Percentiles rank a stretch among this genome's conserved stretches.
Conservation (phyloP, 2,329 filamentous ascomycete genomes). For the Paramyrothecium sp. region DNA sequence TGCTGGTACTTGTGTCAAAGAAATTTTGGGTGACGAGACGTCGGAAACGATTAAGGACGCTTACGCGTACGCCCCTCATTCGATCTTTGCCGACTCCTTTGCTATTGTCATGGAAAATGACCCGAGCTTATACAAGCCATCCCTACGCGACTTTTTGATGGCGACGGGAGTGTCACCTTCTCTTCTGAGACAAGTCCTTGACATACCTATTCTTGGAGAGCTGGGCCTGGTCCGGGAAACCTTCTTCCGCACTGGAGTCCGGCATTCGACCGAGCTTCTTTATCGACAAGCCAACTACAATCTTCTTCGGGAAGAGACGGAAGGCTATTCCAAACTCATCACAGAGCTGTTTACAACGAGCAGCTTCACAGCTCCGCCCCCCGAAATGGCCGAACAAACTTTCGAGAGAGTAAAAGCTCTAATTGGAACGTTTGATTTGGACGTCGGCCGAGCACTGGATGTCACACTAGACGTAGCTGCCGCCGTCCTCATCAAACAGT, state of each 20-base stretch:
- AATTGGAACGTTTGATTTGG: conserved; percentile 94
- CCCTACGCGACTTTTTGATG: conserved; percentile 66
- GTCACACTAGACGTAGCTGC: conserved; percentile 95
- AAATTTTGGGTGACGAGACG: conserved; percentile 64
- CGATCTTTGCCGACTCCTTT: conserved; percentile 79
- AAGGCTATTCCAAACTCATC: conserved; percentile 94
- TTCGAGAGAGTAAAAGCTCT: conserved; percentile 92
- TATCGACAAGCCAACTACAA: conserved; percentile 98
- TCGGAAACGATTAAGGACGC: conserved; percentile 48
- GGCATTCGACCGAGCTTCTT: conserved; percentile 87
- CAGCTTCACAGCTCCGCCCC: conserved; percentile 68
- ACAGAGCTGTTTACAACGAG: conserved; percentile 94
- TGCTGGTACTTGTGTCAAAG: conserved; percentile 70
- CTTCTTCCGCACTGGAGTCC: conserved; percentile 79
- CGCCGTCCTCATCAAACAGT: conserved; percentile 87
- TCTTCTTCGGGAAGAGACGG: conserved; percentile 87
- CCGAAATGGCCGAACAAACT: conserved; percentile 76
- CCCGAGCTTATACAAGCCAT: conserved; percentile 43
- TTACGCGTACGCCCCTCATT: conserved; percentile 59
- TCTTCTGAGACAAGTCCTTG: conserved; percentile 79
- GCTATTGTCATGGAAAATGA: conserved; percentile 76
- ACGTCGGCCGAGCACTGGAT: conserved; percentile 91
- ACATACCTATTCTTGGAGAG: conserved; percentile 70
- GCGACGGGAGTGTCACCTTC: conserved; percentile 70
- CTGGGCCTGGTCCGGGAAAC: conserved; percentile 81